phyloP scores from a whole-genome alignment of 2,329 filamentous ascomycete species.

The Penicillium aurantiogriseum region DNA sequence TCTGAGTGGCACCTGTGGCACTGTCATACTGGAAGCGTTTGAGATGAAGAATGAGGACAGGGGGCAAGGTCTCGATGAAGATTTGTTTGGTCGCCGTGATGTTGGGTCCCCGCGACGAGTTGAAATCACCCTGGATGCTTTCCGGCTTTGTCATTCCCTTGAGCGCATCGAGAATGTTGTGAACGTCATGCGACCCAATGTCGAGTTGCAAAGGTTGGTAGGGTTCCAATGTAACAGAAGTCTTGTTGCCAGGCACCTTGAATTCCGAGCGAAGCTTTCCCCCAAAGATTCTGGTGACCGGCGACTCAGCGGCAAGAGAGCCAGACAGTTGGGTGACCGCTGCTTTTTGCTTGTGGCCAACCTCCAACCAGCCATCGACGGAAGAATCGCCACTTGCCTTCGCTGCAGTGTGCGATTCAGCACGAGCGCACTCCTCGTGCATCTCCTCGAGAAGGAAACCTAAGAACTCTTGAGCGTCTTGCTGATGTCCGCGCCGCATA shows the following conservation, averaged over 20 bases:
- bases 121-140: slow-evolving; percentile 79
- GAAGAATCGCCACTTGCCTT: slow-evolving; percentile 42
- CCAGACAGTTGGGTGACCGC: slow-evolving; percentile 85
- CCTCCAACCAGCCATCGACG: slow-evolving; percentile 82
- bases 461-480: slow-evolving; percentile 96
- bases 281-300: slow-evolving; percentile 91
- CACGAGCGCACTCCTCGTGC: slow-evolving; percentile 83
- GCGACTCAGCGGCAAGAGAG: slow-evolving; percentile 68
- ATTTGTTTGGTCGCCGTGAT: slow-evolving; percentile 87
- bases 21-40: slow-evolving; percentile 97
- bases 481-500: slow-evolving; percentile 93
- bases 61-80: slow-evolving; percentile 86
- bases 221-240: slow-evolving; percentile 87
- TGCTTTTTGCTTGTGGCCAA: slow-evolving; percentile 85
- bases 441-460: slow-evolving; percentile 89
- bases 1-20: slow-evolving; percentile 76
- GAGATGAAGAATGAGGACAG: slow-evolving; percentile 88
- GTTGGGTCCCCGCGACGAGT: slow-evolving; percentile 72
- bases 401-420: slow-evolving; percentile 60
- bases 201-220: slow-evolving; percentile 94
- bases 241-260: slow-evolving; percentile 78
- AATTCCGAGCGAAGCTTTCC: slow-evolving; percentile 88
- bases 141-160: slow-evolving; percentile 81
- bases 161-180: slow-evolving; percentile 88
- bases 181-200: slow-evolving; percentile 81